phyloP scores from a whole-genome alignment of 2,329 filamentous ascomycete genomes.

The Neopestalotiopsis rosae region DNA sequence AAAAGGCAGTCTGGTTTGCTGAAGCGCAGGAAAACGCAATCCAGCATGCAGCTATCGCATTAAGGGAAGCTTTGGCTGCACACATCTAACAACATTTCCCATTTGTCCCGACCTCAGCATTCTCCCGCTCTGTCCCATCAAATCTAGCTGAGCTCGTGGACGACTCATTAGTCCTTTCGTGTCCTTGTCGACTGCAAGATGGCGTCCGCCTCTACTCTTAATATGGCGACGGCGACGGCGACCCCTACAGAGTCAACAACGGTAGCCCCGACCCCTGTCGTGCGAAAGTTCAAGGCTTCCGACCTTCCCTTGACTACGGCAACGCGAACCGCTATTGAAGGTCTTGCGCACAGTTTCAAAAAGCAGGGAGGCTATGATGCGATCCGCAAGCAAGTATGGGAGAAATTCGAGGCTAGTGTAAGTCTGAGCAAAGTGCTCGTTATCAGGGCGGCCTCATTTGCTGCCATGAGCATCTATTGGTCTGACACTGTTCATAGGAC shows the following conservation, averaged over 20 bases:
- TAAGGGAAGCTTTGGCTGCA: not conserved
- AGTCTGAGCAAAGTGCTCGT: slow-evolving; percentile 27
- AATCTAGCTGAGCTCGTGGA: not conserved
- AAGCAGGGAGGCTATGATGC: slow-evolving; percentile 85
- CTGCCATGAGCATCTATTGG: too few species aligned
- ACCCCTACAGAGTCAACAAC: slow-evolving; percentile 33
- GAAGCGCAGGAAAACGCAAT: not conserved
- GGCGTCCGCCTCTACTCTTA: slow-evolving; percentile 25
- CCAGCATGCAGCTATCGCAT: slow-evolving; percentile 1
- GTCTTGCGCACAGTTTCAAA: slow-evolving; percentile 80
- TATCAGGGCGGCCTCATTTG: not conserved
- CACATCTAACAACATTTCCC: not conserved
- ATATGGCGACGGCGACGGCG: slow-evolving; percentile 21
- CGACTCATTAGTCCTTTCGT: not conserved
- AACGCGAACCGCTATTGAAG: slow-evolving; percentile 76
- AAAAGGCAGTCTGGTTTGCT: not conserved
- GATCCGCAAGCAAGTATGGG: slow-evolving; percentile 78
- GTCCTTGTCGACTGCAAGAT: slow-evolving; percentile 19
- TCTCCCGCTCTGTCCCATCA: not conserved
- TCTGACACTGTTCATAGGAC: slow-evolving; percentile 52
- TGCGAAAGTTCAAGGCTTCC: slow-evolving; percentile 69
- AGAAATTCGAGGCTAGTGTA: slow-evolving; percentile 75
- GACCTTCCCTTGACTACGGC: slow-evolving; percentile 76
- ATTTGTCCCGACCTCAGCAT: not conserved
- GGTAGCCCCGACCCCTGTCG: slow-evolving; percentile 21